Evolutionary conservation across 305 asterid genomes (phyloP).

Genomic region (Euphrasia arctica): DNA sequence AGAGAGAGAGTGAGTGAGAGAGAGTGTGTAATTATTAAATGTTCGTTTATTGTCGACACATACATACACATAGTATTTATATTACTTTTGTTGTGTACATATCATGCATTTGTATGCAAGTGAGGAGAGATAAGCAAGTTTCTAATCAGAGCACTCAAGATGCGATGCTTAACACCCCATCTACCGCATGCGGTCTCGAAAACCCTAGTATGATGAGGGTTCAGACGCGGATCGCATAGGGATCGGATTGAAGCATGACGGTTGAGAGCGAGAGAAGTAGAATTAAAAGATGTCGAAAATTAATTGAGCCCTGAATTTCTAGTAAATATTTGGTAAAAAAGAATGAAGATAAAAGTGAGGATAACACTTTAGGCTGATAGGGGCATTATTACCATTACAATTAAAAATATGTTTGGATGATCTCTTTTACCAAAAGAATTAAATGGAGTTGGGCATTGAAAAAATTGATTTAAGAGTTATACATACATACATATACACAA

Average conservation of each 20-base stretch:
- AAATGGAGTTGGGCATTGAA: slow-evolving; percentile 19
- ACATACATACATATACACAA: background rate
- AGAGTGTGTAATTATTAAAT: slow-evolving; percentile 22
- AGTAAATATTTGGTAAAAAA: slow-evolving; percentile 29
- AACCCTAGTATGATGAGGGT: slow-evolving; percentile 41
- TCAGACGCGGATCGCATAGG: slow-evolving; percentile 8
- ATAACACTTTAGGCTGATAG: slow-evolving; percentile 34
- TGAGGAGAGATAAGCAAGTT: slow-evolving; percentile 14
- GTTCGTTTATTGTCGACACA: slow-evolving; percentile 28
- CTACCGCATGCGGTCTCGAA: slow-evolving; percentile 23
- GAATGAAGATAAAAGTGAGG: slow-evolving; percentile 29
- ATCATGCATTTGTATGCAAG: slow-evolving; percentile 7
- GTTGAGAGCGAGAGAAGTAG: slow-evolving; percentile 21
- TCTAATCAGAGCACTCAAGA: slow-evolving; percentile 35
- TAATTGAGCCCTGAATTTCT: slow-evolving; percentile 33
- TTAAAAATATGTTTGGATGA: background rate
- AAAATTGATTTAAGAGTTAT: slow-evolving; percentile 17
- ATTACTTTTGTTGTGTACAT: background rate
- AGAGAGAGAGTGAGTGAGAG: slow-evolving; percentile 25
- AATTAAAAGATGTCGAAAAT: background rate
- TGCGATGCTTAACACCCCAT: slow-evolving; percentile 37
- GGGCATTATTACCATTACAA: background rate
- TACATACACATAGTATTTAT: slow-evolving; percentile 18
- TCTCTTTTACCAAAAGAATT: background rate
- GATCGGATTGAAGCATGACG: slow-evolving; percentile 27